Evolutionary conservation across 2,329 filamentous ascomycete genomes (phyloP).

Genomic region (Cryphonectria japonica): DNA sequence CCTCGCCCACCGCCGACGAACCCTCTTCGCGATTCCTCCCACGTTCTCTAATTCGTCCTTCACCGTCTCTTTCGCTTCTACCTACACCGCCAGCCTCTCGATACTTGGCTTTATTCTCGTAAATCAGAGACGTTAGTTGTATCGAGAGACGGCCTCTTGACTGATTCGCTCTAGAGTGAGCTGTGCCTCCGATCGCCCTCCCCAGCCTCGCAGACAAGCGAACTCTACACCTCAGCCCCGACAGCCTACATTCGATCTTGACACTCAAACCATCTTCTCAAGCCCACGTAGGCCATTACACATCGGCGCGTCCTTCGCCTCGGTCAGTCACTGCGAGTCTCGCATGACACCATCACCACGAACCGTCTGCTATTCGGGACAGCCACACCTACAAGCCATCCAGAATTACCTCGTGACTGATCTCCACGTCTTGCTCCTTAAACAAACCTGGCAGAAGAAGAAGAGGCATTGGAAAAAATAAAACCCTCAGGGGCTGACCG

Average conservation of each 20-base stretch:
- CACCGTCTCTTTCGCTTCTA: constrained; percentile 1
- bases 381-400: neutral
- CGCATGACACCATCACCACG: neutral
- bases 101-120: neutral
- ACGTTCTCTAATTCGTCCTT: constrained; percentile 3
- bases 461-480: neutral
- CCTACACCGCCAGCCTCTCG: neutral
- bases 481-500: neutral
- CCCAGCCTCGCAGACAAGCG: neutral
- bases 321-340: neutral
- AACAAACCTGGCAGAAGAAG: neutral
- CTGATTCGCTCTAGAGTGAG: neutral
- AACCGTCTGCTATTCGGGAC: neutral
- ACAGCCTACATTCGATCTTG: neutral
- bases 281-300: neutral
- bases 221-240: neutral
- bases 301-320: neutral
- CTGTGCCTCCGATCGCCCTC: neutral
- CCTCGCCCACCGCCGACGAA: neutral
- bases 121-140: neutral
- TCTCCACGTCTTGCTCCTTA: neutral
- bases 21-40: neutral
- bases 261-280: neutral
- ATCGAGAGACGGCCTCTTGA: neutral
- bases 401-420: neutral